Percentiles rank a stretch among this genome's conserved stretches.
phyloP scores from a whole-genome alignment of 2,329 filamentous ascomycete species.

The Calonectria ilicicola region DNA sequence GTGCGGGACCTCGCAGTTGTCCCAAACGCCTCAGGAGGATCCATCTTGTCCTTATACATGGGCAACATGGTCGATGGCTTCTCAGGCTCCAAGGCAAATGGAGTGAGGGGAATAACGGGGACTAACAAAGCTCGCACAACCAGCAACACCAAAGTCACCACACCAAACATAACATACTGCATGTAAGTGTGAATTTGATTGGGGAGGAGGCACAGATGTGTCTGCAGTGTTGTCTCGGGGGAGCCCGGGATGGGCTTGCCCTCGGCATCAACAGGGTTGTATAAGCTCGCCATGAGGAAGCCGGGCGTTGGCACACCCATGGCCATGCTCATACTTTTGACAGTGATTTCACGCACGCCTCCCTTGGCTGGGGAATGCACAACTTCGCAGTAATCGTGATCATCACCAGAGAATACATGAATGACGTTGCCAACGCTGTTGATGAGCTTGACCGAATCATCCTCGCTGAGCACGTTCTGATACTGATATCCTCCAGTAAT shows the following conservation, averaged over 20 bases:
- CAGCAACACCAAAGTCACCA: constrained; percentile 63
- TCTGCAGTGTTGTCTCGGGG: constrained; percentile 77
- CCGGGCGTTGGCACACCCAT: constrained; percentile 94
- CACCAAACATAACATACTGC: constrained; percentile 76
- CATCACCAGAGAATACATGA: constrained; percentile 93
- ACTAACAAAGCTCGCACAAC: constrained; percentile 68
- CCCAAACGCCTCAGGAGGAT: constrained; percentile 49
- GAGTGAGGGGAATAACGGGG: constrained; percentile 64
- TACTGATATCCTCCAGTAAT: constrained; percentile 91
- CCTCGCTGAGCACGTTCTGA: constrained; percentile 88
- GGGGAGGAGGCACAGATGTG: constrained; percentile 89
- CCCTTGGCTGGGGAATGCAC: constrained; percentile 78
- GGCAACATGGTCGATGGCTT: constrained; percentile 49
- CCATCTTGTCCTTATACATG: constrained; percentile 66
- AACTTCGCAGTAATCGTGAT: constrained; percentile 97
- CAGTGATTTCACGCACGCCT: constrained; percentile 84
- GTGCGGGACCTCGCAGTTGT: constrained; percentile 22
- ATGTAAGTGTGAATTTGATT: constrained; percentile 89
- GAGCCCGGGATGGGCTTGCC: constrained; percentile 60
- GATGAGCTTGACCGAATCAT: constrained; percentile 81
- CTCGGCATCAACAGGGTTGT: constrained; percentile 83
- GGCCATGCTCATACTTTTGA: constrained; percentile 95
- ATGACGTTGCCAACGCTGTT: constrained; percentile 83
- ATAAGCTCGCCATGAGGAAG: constrained; percentile 89
- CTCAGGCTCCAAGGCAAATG: constrained; percentile 63